phyloP scores from a whole-genome alignment of 768 basidiomycete genomes.

The Gymnopilus junonius region DNA sequence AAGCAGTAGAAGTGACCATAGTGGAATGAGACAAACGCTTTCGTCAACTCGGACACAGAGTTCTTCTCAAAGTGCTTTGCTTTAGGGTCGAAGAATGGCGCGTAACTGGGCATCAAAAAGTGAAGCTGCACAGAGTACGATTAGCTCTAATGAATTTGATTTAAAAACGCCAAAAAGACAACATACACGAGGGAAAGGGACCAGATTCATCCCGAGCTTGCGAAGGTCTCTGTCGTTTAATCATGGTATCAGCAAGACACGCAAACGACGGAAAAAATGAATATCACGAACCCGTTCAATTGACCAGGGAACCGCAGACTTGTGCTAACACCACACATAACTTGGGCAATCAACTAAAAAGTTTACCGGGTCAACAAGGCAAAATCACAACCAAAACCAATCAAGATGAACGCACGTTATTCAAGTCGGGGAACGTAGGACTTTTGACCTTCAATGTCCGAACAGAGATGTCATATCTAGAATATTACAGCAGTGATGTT shows the following conservation, averaged over 20 bases:
- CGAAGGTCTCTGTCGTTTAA: conserved; percentile 70
- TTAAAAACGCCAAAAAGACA: too few relatives aligned
- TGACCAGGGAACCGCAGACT: conserved; percentile 94
- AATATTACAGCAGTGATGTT: not conserved
- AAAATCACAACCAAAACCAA: not conserved
- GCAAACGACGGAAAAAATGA: not conserved
- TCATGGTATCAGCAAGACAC: not conserved
- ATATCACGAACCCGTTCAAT: conserved; percentile 71
- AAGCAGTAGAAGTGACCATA: not conserved
- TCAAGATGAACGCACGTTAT: conserved; percentile 50
- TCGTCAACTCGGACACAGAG: conserved; percentile 72
- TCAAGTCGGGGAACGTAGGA: conserved; percentile 71
- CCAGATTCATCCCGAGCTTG: conserved; percentile 91
- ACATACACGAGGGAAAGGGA: conserved; percentile 93
- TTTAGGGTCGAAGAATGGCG: conserved; percentile 79
- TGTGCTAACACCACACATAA: conserved; percentile 95
- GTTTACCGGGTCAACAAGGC: not conserved
- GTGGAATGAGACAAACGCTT: conserved; percentile 52
- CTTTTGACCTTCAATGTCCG: conserved; percentile 66
- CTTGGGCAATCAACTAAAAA: conserved; percentile 73
- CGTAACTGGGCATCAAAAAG: conserved; percentile 95
- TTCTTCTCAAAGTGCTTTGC: conserved; percentile 62
- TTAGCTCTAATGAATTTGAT: too few relatives aligned
- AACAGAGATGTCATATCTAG: conserved; percentile 75
- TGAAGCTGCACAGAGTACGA: conserved; percentile 63